These are phyloP conservation scores for Curvularia eragrostidis DNA, from an alignment of 2,329 filamentous ascomycete genomes.

Conservation along the genomic window DNA sequence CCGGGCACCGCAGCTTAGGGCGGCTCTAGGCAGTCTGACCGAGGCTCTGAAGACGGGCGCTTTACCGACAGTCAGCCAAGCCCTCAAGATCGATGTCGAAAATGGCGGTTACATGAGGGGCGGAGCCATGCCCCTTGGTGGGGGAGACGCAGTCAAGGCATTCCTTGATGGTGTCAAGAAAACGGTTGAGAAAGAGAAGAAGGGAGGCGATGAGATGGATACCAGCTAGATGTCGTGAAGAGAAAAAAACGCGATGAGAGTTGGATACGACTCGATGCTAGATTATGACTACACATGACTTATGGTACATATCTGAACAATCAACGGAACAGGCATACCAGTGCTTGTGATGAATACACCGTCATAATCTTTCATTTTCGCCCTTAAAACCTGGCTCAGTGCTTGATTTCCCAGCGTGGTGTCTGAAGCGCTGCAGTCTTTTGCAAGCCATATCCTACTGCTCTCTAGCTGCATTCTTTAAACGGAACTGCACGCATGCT, in stretches of 20 bases:
- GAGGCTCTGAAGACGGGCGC: constrained; percentile 90
- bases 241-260: background rate
- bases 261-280: background rate
- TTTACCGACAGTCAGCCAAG: constrained; percentile 86
- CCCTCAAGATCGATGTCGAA: constrained; percentile 77
- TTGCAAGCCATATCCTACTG: background rate
- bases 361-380: background rate
- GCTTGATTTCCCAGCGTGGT: no score
- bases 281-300: constrained; percentile 16
- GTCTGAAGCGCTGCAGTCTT: background rate
- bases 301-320: constrained; percentile 13
- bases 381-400: background rate
- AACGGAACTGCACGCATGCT: no score
- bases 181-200: constrained; percentile 65
- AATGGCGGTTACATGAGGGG: constrained; percentile 83
- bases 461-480: no score
- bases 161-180: constrained; percentile 90
- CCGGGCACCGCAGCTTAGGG: constrained; percentile 87
- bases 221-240: constrained; percentile 26
- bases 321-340: background rate
- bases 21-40: constrained; percentile 84
- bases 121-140: constrained; percentile 82
- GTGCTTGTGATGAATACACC: background rate
- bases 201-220: constrained; percentile 41
- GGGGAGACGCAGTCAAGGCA: constrained; percentile 85